Base-by-base conservation (phyloP, 345 rosid species). In the Citrus mangshanensis region DNA sequence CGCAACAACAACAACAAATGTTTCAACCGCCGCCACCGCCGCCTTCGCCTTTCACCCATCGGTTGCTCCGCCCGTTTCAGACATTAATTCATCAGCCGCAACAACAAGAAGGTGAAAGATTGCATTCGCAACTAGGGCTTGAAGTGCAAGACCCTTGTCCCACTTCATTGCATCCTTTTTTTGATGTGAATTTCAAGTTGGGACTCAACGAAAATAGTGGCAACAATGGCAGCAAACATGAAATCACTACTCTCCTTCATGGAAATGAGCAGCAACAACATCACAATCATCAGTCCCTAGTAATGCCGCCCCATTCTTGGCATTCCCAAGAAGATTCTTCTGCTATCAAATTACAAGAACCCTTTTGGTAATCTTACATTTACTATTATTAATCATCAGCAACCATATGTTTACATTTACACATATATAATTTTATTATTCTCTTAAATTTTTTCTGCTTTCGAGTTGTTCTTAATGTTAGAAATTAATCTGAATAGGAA, bases 241-340 rank as follows among this genome's bases (percentile, higher is more conserved):
- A n/a, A 4, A 77, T 55, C 21, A 63, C 64, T 19, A 63, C 59
- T 65, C 78, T 82, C 62, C 65, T 80, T 30, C 78, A 74, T 34
- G 82, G 77, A 30, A 68, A 46, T 65, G 63, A 56, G 18, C 74
- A 49, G 8, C 64, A 42, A 3, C 9, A 22, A 55, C 66, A 75
- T 24, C 56, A 69, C 64, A 56, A 21, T 19, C 79, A 63, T 7
- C 80, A 49, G 70, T 81, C 84, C 38, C 9, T 73, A 38, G 68
- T 56, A 64, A 55, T 66, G 34, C 77, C 75, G 30, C 78, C 82
- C 40, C 84, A 71, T 49, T 71, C 30, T 74, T 87, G 82, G 89
- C 71, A 81, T 81, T 80, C 85, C 74, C 84, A 72, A 66, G 82
- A 81, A 77, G 81, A 87, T 83, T 78, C 86, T 51, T 78, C 86